Evolutionary conservation across 768 basidiomycete species (phyloP), one percentile per base, ranked within the genome.

Genomic region (Asterophora parasitica): DNA sequence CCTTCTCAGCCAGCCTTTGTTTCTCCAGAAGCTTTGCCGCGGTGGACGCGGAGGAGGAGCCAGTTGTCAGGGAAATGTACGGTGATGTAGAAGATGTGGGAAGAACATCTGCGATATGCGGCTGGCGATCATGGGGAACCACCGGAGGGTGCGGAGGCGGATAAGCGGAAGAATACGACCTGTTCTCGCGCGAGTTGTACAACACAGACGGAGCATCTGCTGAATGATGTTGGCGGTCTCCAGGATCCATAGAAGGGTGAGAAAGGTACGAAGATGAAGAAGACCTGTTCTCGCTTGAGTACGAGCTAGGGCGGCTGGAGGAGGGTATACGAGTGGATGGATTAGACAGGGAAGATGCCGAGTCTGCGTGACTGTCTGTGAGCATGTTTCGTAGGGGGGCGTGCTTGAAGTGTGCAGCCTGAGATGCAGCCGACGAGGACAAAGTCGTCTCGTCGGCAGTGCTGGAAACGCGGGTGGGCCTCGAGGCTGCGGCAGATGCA

Each of bases 11-110:
- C 52, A 49, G 65, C 58, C 50, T 62, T 30, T 59, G 63, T 44
- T 65, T 75, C 57, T 80, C 79, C 19, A 78, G 57, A 12, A 73
- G 77, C 65, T 74, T 71, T 4, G 79, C 80, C 41, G 71, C 76
- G 32, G 70, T 71, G 48, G 78, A 81, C 8, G 80, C 80, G 43
- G 71, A 70, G 17, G 76, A 77, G n/a, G 62, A 62, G 39, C 60
- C 40, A 32, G 50, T 20, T 56, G 46, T n/a, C 17, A 9, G 42
- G 54, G 4, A 56, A 53, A 3, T 59, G 54, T 10, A 55, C 35
- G 9, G 39, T 35, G 52, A 32, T 15, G 45, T 46, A 37, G 56
- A 55, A 16, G 31, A 40, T 11, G 48, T 16, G 3, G 31, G 26
- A 15, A 46, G 35, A 9, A 52, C 30, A 31, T 31, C 12, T 16